Evolutionary conservation across 805 yeast genomes (phyloP).

Genomic region (Kurtzmaniella cleridarum): DNA sequence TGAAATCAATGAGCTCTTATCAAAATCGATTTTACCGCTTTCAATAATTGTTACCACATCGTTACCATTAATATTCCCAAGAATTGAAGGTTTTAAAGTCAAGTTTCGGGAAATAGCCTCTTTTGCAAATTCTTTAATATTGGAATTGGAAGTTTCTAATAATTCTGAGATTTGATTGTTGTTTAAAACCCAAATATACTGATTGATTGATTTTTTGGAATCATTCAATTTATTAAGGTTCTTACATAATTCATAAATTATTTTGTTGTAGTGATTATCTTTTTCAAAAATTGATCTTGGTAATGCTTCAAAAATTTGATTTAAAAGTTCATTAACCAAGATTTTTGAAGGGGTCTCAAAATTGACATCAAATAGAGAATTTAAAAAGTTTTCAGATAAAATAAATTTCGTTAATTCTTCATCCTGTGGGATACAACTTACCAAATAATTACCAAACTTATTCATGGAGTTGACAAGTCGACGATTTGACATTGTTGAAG

Average conservation of each 20-base stretch:
- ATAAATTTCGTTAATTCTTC: constrained; percentile 10
- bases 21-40: background rate
- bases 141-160: constrained; percentile 1
- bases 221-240: background rate
- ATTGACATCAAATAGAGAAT: constrained; percentile 10
- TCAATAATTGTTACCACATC: background rate
- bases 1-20: background rate
- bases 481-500: constrained; percentile 14
- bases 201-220: constrained; percentile 13
- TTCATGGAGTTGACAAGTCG: constrained; percentile 28
- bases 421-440: constrained; percentile 9
- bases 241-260: constrained; percentile 8
- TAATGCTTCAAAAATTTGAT: constrained; percentile 31
- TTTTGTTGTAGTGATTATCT: constrained; percentile 8
- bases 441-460: constrained; percentile 37
- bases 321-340: constrained; percentile 25
- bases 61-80: background rate
- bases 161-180: constrained; percentile 14
- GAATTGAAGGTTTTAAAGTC: background rate
- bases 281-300: constrained; percentile 5
- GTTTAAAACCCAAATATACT: constrained; percentile 22
- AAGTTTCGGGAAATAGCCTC: constrained; percentile 1
- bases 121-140: constrained; percentile 2
- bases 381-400: constrained; percentile 24
- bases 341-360: constrained; percentile 5